Evolutionary conservation across 2,329 filamentous ascomycete species (phyloP).

Genomic region (Fusarium torulosum): DNA sequence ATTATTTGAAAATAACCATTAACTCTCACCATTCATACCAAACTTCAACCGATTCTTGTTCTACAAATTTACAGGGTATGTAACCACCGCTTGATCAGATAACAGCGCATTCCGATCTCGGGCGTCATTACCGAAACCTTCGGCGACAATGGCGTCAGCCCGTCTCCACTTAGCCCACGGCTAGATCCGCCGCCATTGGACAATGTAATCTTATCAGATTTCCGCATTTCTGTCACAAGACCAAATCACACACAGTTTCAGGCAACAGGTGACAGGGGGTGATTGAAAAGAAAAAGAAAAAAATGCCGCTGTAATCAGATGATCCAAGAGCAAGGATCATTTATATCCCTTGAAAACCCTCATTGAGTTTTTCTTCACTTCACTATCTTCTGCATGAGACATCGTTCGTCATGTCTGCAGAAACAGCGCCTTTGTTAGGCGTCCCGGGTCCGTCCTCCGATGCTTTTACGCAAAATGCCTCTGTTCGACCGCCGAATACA

Average conservation of each 20-base stretch:
- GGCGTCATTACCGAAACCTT: neutral
- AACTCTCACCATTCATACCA: too few species aligned
- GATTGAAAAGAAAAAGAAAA: neutral
- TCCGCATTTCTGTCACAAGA: slow-evolving; percentile 33
- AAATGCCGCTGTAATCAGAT: neutral
- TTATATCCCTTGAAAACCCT: neutral
- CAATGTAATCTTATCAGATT: slow-evolving; percentile 46
- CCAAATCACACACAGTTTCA: slow-evolving; percentile 10
- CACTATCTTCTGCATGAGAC: neutral
- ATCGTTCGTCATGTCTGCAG: slow-evolving; percentile 16
- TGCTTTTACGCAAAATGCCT: neutral
- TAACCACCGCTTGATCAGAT: neutral
- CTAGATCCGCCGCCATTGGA: slow-evolving; percentile 46
- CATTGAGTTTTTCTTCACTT: neutral
- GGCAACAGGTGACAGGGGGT: slow-evolving; percentile 14
- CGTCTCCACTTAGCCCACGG: slow-evolving; percentile 33
- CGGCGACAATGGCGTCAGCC: slow-evolving; percentile 1
- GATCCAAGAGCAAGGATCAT: slow-evolving; percentile 19
- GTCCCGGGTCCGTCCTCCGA: neutral
- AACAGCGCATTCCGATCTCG: neutral
- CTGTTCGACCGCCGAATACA: slow-evolving; percentile 9
- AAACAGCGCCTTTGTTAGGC: slow-evolving; percentile 34
- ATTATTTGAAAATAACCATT: too few species aligned
- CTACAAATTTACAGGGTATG: too few species aligned
- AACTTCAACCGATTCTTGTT: too few species aligned